These are phyloP conservation scores for Coniochaeta ligniaria DNA, from an alignment of 2,329 filamentous ascomycete genomes.

Conservation along the genomic window DNA sequence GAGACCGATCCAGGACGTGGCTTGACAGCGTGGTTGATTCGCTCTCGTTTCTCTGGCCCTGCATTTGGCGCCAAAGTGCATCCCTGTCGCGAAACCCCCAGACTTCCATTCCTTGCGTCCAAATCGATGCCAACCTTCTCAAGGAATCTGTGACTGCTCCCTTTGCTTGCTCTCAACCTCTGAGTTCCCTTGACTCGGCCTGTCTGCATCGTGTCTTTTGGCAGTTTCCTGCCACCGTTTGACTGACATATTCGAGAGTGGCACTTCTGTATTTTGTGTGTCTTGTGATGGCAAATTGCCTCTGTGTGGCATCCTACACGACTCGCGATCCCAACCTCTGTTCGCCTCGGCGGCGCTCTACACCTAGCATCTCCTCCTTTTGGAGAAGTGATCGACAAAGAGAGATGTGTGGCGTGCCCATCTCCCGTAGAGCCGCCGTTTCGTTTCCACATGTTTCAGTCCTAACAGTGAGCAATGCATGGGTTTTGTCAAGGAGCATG, in stretches of 20 bases:
- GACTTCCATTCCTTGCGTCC: not conserved
- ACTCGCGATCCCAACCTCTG: not conserved
- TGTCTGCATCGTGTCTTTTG: not conserved
- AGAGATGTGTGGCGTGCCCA: not conserved
- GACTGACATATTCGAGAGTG: not conserved
- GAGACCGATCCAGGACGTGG: not conserved
- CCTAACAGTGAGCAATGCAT: not conserved
- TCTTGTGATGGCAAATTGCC: not conserved
- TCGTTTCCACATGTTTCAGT: slow-evolving; percentile 1
- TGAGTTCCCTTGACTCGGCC: not conserved
- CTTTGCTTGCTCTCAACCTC: not conserved
- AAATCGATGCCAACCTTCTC: not conserved
- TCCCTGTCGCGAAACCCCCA: not conserved
- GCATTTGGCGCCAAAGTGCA: not conserved
- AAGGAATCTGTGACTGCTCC: not conserved
- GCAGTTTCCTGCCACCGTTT: not conserved
- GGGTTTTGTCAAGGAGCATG: not conserved
- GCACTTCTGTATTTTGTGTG: not conserved
- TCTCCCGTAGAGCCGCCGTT: slow-evolving; percentile 1
- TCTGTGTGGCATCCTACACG: not conserved
- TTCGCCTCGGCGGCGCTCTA: no score
- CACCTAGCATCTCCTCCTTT: not conserved
- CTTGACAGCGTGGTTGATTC: not conserved
- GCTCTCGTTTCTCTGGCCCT: not conserved
- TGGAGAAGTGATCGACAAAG: not conserved